These are phyloP conservation scores for Hyaloscypha hepaticicola DNA, from an alignment of 495 filamentous ascomycete genomes.

Conservation along the genomic window DNA sequence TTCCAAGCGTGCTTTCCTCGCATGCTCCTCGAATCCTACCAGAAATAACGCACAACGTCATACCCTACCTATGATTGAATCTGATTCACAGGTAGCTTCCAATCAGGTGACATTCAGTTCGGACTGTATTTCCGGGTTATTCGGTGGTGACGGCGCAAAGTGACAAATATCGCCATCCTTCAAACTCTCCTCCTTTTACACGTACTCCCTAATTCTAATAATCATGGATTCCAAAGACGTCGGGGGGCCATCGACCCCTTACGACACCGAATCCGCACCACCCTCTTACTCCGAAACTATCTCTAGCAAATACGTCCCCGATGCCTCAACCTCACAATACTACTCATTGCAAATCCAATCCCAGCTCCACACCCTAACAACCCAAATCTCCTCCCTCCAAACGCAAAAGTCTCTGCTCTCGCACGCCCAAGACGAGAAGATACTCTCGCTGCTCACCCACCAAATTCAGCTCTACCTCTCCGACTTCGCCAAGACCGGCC, in stretches of 20 bases:
- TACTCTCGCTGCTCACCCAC: conserved; percentile 28
- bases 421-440: conserved; percentile 24
- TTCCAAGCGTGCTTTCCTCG: neutral
- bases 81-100: neutral
- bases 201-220: neutral
- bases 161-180: too few species aligned
- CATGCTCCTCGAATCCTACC: neutral
- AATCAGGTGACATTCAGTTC: neutral
- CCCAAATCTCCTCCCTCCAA: conserved; percentile 19
- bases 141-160: too few species aligned
- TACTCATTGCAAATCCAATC: conserved; percentile 24
- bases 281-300: conserved; percentile 24
- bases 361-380: conserved; percentile 24
- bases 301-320: neutral
- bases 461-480: conserved; percentile 31
- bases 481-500: conserved; percentile 25
- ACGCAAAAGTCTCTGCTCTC: conserved; percentile 24
- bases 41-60: neutral
- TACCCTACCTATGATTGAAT: neutral
- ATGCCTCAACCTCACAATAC: conserved; percentile 19
- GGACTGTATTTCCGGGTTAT: neutral
- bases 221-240: conserved; percentile 23
- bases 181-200: too few species aligned
- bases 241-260: neutral
- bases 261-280: conserved; percentile 21